Evolutionary conservation across 2,329 filamentous ascomycete genomes (phyloP).

Genomic region (Exserohilum turcica): DNA sequence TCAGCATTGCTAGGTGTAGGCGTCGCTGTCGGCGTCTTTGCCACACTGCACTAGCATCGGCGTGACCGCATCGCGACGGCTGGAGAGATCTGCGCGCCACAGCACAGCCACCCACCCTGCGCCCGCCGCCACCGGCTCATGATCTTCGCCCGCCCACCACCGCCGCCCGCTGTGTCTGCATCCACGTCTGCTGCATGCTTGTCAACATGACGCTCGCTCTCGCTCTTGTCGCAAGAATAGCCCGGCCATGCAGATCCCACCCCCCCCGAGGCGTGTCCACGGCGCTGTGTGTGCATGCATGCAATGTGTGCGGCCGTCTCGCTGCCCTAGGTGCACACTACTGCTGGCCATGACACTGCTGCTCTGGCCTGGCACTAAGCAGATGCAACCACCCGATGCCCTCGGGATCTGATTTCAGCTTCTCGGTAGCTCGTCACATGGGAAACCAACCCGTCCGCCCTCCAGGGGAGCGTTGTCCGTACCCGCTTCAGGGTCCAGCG

Average conservation of each 20-base stretch:
- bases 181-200: constrained; percentile 16
- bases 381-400: constrained; percentile 17
- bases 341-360: too few species aligned
- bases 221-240: constrained; percentile 10
- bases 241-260: constrained; percentile 1
- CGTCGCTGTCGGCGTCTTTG: constrained; percentile 19
- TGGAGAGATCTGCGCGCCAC: constrained; percentile 27
- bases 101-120: constrained; percentile 34
- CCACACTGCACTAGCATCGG: constrained; percentile 36
- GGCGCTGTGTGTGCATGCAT: too few species aligned
- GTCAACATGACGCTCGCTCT: constrained; percentile 8
- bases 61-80: constrained; percentile 22
- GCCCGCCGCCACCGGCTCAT: constrained; percentile 14
- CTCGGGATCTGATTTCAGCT: constrained; percentile 12
- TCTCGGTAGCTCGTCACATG: constrained; percentile 20
- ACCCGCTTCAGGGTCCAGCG: constrained; percentile 13
- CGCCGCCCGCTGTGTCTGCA: constrained; percentile 5
- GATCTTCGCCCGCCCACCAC: constrained; percentile 15
- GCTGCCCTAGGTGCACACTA: neutral
- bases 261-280: too few species aligned
- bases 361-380: constrained; percentile 11
- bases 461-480: constrained; percentile 19
- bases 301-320: neutral
- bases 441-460: constrained; percentile 16
- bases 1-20: too few species aligned